Base-by-base conservation (phyloP, 2,329 filamentous ascomycete genomes). In the Lachnellula arida region DNA sequence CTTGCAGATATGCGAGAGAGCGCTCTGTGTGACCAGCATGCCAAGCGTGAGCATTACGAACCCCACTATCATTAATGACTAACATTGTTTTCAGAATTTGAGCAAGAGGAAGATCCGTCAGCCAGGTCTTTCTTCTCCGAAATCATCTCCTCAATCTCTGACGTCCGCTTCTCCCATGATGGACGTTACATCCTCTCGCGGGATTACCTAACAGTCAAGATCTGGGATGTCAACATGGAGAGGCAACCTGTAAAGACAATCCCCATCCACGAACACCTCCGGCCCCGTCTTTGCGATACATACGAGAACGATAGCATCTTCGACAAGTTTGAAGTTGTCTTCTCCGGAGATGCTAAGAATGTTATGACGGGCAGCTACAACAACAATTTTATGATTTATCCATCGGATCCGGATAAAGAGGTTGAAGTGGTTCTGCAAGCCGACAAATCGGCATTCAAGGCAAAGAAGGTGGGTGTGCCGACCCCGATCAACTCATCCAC, bases 381-480 rank as follows among this genome's bases (percentile, higher is more conserved):
- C 81, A 99, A 99, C 78, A 99, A 99, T 78, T 97, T 99, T 80
- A 99, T 99, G 94, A 99, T 99, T 70, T 99, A 97, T 73, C 94
- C 94, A 4, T 94, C 92, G 25, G 93, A 97, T 68, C 89, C 92
- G 6, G 90, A 93, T 64, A 95, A 95, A 76, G 94, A 99, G 71
- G 93, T 93, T 3, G 94, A 99, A 74, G 92, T 99, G 48, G 94
- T 99, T 47, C 78, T 99, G 55, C 94, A 99, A 74, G 94, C 94
- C 40, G 94, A 99, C 73, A 99, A 99, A 78, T 96, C 91, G 55
- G 94, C 94, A 11, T 99, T 99, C 84, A 99, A 99, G 78, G 94
- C 94, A 37, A 99, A 99, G 86, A 99, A 97, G 80, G 93, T 99
- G 63, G 94, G 94, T 60, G 90, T 99, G 50, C 94, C 94, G 42